Evolutionary conservation across 1,139 yeast genomes (phyloP).

Genomic region (Nakaseomyces nivariensis): DNA sequence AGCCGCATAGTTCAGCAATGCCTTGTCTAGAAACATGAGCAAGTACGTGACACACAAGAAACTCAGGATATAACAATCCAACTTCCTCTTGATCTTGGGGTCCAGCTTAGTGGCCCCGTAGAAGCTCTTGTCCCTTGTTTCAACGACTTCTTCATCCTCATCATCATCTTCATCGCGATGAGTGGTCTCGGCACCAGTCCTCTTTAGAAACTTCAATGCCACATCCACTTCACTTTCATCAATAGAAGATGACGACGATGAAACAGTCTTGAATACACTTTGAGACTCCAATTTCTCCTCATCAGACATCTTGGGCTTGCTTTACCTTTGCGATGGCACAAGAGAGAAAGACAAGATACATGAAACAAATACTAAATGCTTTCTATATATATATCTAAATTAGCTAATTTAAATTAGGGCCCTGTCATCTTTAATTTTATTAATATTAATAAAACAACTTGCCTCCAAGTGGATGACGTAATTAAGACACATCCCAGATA

Average conservation of each 20-base stretch:
- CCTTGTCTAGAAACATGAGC: constrained; percentile 42
- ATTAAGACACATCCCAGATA: too few species aligned
- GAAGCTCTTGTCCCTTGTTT: constrained; percentile 8
- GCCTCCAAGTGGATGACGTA: too few species aligned
- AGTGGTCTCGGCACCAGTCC: constrained; percentile 6
- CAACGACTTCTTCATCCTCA: constrained; percentile 3
- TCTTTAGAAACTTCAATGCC: constrained; percentile 20
- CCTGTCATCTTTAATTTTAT: too few species aligned
- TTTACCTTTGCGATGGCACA: not conserved
- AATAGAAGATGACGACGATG: constrained; percentile 1
- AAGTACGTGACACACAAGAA: constrained; percentile 40
- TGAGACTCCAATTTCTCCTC: not conserved
- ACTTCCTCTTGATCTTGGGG: constrained; percentile 29
- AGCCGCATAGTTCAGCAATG: constrained; percentile 40
- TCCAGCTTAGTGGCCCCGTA: constrained; percentile 23
- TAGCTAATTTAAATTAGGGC: too few species aligned
- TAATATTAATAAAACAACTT: too few species aligned
- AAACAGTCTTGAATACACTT: not conserved
- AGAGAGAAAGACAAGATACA: not conserved
- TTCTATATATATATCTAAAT: too few species aligned
- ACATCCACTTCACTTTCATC: constrained; percentile 18
- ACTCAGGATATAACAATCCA: constrained; percentile 38
- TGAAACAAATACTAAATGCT: too few species aligned
- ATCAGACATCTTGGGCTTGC: not conserved
- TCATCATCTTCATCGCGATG: constrained; percentile 3